Base-by-base conservation (phyloP, 331 rosid genomes). In the Quercus phellos region DNA sequence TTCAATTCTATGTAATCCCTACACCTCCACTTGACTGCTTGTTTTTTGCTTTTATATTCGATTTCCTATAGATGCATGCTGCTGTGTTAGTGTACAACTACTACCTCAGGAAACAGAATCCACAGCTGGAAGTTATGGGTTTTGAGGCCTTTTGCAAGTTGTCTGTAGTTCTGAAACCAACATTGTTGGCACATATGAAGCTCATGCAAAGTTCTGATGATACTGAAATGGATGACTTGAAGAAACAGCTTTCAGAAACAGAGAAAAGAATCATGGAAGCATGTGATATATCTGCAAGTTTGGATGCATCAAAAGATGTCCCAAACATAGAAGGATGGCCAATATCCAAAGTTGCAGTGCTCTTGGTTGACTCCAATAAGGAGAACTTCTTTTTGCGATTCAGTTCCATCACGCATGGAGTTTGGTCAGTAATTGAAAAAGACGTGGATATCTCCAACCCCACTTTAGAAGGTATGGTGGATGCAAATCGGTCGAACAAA, bases 371-470 rank as follows among this genome's bases (percentile, higher is more conserved):
- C 81, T 72, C 82, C 68, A 84, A 83, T 83, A 86, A 84, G 77
- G 96, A 94, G 83, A 80, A 82, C 53, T 94, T 97, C 77, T 53
- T 83, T 18, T 89, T 94, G 88, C 70, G 34, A 61, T 81, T 76
- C 76, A 78, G 76, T 86, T 83, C 89, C 77, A 75, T 81, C 68
- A 90, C 97, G 32, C 63, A 67, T 18, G 97, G 96, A 66, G 88
- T 86, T 63, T 91, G 97, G 97, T 89, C 97, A 56, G 79, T 90
- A 80, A 83, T 91, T 81, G 94, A 90, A 77, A 92, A 85, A 82
- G 84, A 68, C 70, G 9, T 85, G 68, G 92, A 88, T 35, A 53
- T 60, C 72, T 79, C 80, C 24, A 43, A 66, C 55, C 87, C 77
- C 79, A 81, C 72, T 82, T 79, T 81, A 76, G 88, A 86, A 59